Base-by-base conservation (phyloP, 2,329 filamentous ascomycete species). In the Acrocalymma vagum region DNA sequence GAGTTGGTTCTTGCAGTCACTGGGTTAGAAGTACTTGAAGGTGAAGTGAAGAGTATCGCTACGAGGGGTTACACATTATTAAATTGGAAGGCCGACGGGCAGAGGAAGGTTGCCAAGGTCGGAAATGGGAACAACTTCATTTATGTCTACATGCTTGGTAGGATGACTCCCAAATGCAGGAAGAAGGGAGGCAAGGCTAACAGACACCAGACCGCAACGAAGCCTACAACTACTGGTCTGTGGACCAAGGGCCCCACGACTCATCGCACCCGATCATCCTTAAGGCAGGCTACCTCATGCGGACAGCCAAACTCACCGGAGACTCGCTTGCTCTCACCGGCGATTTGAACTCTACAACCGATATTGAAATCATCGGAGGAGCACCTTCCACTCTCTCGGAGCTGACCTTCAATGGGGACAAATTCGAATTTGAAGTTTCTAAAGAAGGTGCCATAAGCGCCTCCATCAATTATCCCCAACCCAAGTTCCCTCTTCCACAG, bases 311-410 rank as follows among this genome's bases (percentile, higher is more conserved):
- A 3, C 63, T 86, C 1, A 55, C 78, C 5, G 81, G 77, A 2
- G 72, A 71, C n/a, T 76, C 77, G 1, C 73, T 93, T 4, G 74
- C 79, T 9, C 64, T 93, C 3, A 80, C 79, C 4, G 88, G 85
- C 3, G 88, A 94, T 56, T 77, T 92, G 48, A 92, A 93, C 53
- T 67, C 76, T 1, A 90, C 87, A 0, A 84, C 84, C 0, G 58
- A 79, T 0, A 67, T 93, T 10, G 86, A 91, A 50, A 74, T 93
- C 15, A 80, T 90, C 21, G 84, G 86, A 3, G 84, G 74, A 3
- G 77, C 81, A 0, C 78, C 82, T 0, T 62, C 71, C 1, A 65
- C 60, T 1, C 71, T 81, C 1, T 76, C 78, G n/a, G 74, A 72
- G 8, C 70, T 88, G n/a, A 76, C 75, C 8, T 85, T 86, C 73